Base-by-base conservation (phyloP, 345 rosid species). In the Eucalyptus lansdowneana region DNA sequence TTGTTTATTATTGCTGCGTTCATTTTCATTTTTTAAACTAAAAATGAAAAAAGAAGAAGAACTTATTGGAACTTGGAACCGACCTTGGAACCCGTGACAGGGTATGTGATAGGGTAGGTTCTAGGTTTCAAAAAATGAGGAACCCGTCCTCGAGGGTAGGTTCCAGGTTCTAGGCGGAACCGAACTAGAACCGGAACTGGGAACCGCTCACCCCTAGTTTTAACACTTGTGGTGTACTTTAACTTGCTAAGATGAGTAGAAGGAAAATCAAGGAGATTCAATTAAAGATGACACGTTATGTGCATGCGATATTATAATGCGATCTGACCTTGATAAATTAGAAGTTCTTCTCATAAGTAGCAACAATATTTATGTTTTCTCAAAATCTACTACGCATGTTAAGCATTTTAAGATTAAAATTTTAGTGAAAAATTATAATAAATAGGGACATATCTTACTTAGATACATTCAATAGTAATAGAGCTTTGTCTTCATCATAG, bases 111-210 rank as follows among this genome's bases (percentile, higher is more conserved):
- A 47, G 14, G 50, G 14, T 47, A 47, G 14, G 50, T 47, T 47
- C 14, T 1, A 11, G 13, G 50, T 47, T 47, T 11, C 12, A 47
- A 47, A 47, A 47, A 47, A 47, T 10, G 49, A 47, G 49, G 49
- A 47, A 47, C 12, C 49, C 1, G 0, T 47, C 0, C 49, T 11
- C 0, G 13, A 47, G 49, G 50, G 14, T 47, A 47, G 5, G 50
- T 47, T 47, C 14, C 5, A 47, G 12, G 49, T 47, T 47, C 13
- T 11, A 11, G 13, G 49, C 2, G 13, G 49, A 47, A 47, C 4
- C 49, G 13, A 47, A 47, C 49, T 9, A 9, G 49, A 45, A 45
- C 1, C 12, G 4, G 12, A 45, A 45, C 12, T 0, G 13, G 49
- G 13, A 47, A 47, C 13, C 13, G 49, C 49, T 47, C 13, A 47